Evolutionary conservation across 2,329 filamentous ascomycete genomes (phyloP).

Genomic region (Huntiella bhutanensis): DNA sequence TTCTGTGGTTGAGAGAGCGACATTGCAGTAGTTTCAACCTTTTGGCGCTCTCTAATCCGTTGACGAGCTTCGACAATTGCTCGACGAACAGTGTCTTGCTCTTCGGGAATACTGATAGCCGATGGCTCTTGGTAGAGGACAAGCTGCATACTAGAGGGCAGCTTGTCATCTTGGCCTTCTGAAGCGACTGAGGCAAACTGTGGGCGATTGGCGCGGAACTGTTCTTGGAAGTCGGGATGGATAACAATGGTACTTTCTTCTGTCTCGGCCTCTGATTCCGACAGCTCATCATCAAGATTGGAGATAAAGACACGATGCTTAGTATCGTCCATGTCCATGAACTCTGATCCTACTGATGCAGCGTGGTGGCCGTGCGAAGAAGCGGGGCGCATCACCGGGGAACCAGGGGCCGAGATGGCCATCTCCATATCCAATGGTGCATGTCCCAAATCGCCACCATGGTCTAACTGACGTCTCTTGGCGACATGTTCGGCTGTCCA

Average conservation of each 20-base stretch:
- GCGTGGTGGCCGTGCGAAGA: slow-evolving; percentile 13
- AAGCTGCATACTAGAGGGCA: slow-evolving; percentile 42
- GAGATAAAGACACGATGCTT: slow-evolving; percentile 81
- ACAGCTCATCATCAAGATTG: slow-evolving; percentile 74
- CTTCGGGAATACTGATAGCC: slow-evolving; percentile 55
- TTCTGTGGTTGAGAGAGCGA: too few species aligned
- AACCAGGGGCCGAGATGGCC: slow-evolving; percentile 4
- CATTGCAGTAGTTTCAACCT: slow-evolving; percentile 13
- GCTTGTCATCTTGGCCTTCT: slow-evolving; percentile 20
- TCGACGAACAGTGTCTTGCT: slow-evolving; percentile 59
- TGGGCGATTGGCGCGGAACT: slow-evolving; percentile 53
- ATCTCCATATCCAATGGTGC: neutral
- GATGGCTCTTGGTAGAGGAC: slow-evolving; percentile 70
- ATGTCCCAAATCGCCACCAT: neutral
- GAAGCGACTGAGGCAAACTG: slow-evolving; percentile 40
- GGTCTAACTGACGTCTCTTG: neutral
- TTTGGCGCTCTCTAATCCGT: slow-evolving; percentile 42
- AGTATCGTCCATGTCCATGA: slow-evolving; percentile 76
- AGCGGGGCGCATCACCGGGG: slow-evolving; percentile 10
- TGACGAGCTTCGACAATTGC: slow-evolving; percentile 66
- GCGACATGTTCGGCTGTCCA: slow-evolving; percentile 33
- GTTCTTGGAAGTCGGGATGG: slow-evolving; percentile 69
- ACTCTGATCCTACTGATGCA: slow-evolving; percentile 15
- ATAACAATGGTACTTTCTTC: slow-evolving; percentile 47
- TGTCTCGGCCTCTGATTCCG: slow-evolving; percentile 36